These are phyloP conservation scores for Cyanophora paradoxa DNA, from an alignment of 78 protist genomes.

Conservation along the genomic window DNA sequence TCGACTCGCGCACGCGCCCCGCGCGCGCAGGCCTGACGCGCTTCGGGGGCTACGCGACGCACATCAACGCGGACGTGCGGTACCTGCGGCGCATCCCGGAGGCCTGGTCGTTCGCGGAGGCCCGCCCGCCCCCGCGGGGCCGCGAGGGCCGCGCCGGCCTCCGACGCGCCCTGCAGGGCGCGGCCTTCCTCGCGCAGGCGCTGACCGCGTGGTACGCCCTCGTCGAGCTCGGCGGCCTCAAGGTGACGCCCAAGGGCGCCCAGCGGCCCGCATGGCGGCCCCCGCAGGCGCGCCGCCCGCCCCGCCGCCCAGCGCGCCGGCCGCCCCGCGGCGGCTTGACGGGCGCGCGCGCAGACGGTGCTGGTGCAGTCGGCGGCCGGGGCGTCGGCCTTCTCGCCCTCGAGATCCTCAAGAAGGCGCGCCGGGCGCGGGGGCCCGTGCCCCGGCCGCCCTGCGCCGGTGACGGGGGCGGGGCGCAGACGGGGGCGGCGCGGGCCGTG, in stretches of 20 bases:
- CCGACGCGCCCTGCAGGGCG: slow-evolving; percentile 16
- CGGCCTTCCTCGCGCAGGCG: slow-evolving; percentile 21
- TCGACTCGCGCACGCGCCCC: background rate
- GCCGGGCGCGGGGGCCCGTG: background rate
- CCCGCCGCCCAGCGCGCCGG: no score
- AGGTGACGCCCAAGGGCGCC: no score
- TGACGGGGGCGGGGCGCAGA: no score
- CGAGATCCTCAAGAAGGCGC: background rate
- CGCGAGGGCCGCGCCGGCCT: background rate
- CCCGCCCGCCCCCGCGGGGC: no score
- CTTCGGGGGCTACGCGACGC: slow-evolving; percentile 16
- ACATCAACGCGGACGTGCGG: background rate
- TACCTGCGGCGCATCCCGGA: slow-evolving; percentile 4
- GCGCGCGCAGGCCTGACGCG: background rate
- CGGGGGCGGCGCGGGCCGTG: no score
- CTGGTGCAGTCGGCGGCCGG: slow-evolving; percentile 5
- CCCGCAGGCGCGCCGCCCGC: no score
- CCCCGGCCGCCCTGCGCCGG: no score
- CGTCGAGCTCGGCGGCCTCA: slow-evolving; percentile 22
- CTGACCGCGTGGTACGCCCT: slow-evolving; percentile 29
- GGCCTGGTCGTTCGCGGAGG: slow-evolving; percentile 20
- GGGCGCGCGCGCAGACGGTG: no score
- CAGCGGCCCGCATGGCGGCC: no score
- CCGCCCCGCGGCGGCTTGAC: no score
- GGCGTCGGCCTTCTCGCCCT: background rate